Evolutionary conservation across 371 early-diverging fungal species (phyloP), one percentile per base, ranked within the genome.

Genomic region (Nosema muscidifuracis): DNA sequence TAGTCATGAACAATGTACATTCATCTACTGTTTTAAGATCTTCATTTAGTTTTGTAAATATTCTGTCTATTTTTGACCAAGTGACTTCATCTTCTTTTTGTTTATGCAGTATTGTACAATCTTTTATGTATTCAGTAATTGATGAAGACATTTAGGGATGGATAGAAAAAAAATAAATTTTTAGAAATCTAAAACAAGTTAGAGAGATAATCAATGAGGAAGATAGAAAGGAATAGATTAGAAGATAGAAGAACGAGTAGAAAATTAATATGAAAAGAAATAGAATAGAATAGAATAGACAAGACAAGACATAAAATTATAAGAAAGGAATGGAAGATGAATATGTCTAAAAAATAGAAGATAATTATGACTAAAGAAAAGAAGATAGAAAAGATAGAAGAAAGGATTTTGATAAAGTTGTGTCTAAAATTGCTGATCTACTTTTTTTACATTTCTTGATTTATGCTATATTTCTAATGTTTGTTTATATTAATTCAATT

Each of bases 71-170:
- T 61, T 64, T 71, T 28, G 56, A 58, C 78, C 78, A 78, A 10
- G 74, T 74, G 12, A 47, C 53, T 66, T 78, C 78, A 61, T 75
- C 65, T 57, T 78, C 78, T 69, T 75, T 78, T 33, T n/a, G 22
- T 30, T 66, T n/a, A 28, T 6, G 4, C 15, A 44, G 15, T 9
- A 9, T 44, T 44, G 15, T n/a, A 18, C 44, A 44, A 9, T 44
- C 44, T 44, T 44, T 44, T 16, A 44, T 16, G 15, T 16, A 18
- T 44, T 44, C 16, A 44, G 2, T 16, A 44, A 16, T n/a, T 44
- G 2, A n/a, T 9, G 44, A 10, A 3, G 44, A 10, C 44, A 44
- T 44, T 16, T 44, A 44, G 15, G n/a, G 44, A 18, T 2, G 44
- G 18, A 16, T 7, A 7, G 38, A 38, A 7, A 38, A 38, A 38